phyloP scores from a whole-genome alignment of 768 basidiomycete genomes.

The Paxillus involutus region DNA sequence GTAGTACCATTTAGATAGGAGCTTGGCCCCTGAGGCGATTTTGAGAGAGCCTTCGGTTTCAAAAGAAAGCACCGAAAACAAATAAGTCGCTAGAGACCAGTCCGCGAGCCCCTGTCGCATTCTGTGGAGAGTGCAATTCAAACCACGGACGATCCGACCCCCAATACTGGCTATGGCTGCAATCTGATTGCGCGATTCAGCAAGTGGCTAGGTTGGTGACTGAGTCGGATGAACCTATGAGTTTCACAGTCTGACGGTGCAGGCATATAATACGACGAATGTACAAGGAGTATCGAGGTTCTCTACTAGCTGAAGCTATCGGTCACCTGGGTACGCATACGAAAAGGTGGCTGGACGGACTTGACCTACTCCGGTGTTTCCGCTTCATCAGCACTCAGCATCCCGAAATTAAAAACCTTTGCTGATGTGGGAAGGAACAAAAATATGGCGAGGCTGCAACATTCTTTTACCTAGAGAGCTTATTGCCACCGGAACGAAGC shows the following conservation, averaged over 20 bases:
- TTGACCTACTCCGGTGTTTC: too few species aligned
- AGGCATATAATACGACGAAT: neutral
- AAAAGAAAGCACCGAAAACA: too few species aligned
- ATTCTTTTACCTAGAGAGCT: conserved; percentile 7
- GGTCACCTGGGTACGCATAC: neutral
- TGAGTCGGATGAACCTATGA: neutral
- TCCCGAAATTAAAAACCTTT: neutral
- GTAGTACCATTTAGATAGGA: neutral
- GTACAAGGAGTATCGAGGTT: neutral
- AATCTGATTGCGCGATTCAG: too few species aligned
- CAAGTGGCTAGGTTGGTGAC: too few species aligned
- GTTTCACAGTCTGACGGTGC: neutral
- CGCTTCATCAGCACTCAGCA: too few species aligned
- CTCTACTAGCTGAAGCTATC: neutral
- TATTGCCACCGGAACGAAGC: conserved; percentile 19
- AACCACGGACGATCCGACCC: too few species aligned
- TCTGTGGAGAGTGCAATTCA: too few species aligned
- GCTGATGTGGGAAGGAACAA: neutral
- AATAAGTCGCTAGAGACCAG: too few species aligned
- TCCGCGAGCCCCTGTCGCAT: too few species aligned
- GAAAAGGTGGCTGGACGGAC: too few species aligned
- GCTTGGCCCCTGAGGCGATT: neutral
- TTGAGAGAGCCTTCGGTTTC: too few species aligned
- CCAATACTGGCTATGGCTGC: too few species aligned
- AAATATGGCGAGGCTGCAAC: neutral